A percentile compares a stretch with the other conserved stretches of the same genome.
Evolutionary conservation across 2,329 filamentous ascomycete genomes (phyloP).

Genomic region (Aspergillus sp.): DNA sequence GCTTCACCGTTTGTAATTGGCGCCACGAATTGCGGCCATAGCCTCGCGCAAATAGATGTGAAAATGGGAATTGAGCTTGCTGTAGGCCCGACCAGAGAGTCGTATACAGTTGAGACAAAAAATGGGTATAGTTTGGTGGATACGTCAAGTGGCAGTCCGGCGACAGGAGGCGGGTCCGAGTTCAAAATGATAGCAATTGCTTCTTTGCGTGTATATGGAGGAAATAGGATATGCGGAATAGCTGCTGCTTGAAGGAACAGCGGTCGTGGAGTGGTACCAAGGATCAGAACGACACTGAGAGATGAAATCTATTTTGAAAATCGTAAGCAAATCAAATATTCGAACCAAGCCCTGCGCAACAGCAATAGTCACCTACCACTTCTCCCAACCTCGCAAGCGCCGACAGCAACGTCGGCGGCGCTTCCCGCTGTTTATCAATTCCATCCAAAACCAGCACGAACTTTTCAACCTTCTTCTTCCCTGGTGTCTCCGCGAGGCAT

Average conservation of each 20-base stretch:
- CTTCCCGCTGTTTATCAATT: slow-evolving; percentile 78
- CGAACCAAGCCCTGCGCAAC: neutral
- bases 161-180: slow-evolving; percentile 38
- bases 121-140: slow-evolving; percentile 48
- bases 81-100: slow-evolving; percentile 75
- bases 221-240: slow-evolving; percentile 74
- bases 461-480: slow-evolving; percentile 38
- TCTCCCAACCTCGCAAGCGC: slow-evolving; percentile 79
- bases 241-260: slow-evolving; percentile 65
- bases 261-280: slow-evolving; percentile 63
- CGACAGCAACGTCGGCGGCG: slow-evolving; percentile 70
- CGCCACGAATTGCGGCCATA: slow-evolving; percentile 82
- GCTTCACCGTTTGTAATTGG: slow-evolving; percentile 68
- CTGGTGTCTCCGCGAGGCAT: slow-evolving; percentile 28
- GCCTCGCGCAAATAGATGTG: slow-evolving; percentile 60
- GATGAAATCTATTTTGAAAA: slow-evolving; percentile 61
- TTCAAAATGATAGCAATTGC: slow-evolving; percentile 71
- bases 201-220: slow-evolving; percentile 76
- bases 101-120: slow-evolving; percentile 80
- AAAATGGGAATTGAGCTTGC: slow-evolving; percentile 75
- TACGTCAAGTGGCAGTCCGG: slow-evolving; percentile 22
- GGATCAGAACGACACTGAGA: slow-evolving; percentile 71
- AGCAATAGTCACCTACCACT: slow-evolving; percentile 51
- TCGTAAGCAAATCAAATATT: slow-evolving; percentile 1
- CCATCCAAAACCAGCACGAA: slow-evolving; percentile 85